Evolutionary conservation across 2,329 filamentous ascomycete species (phyloP).

Genomic region (Xylaria sp.): DNA sequence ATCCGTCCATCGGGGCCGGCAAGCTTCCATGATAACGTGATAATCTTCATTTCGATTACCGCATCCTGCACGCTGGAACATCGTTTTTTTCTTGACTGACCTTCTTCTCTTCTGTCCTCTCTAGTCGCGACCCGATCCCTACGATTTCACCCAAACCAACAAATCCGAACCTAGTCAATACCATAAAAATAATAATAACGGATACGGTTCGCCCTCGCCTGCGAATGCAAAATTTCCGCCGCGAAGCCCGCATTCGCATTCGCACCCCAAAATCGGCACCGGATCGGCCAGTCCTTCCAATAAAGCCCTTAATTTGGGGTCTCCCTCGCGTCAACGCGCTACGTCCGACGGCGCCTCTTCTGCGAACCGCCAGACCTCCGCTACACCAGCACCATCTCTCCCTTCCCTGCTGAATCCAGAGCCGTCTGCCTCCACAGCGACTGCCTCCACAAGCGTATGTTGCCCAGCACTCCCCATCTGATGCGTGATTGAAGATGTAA

Average conservation of each 20-base stretch:
- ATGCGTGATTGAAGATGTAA: not conserved
- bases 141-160: slow-evolving; percentile 37
- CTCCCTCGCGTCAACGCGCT: slow-evolving; percentile 36
- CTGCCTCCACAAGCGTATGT: slow-evolving; percentile 37
- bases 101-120: slow-evolving; percentile 3
- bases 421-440: slow-evolving; percentile 24
- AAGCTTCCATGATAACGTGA: not conserved
- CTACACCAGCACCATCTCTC: slow-evolving; percentile 36
- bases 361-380: slow-evolving; percentile 31
- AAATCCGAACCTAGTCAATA: slow-evolving; percentile 40
- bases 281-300: slow-evolving; percentile 35
- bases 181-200: slow-evolving; percentile 38
- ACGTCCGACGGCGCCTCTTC: slow-evolving; percentile 31
- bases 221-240: slow-evolving; percentile 34
- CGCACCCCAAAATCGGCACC: slow-evolving; percentile 39
- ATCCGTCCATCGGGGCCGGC: not conserved
- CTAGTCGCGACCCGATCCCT: slow-evolving; percentile 47
- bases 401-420: slow-evolving; percentile 40
- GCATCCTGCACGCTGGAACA: slow-evolving; percentile 2
- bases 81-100: slow-evolving; percentile 17
- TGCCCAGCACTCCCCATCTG: not conserved
- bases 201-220: slow-evolving; percentile 36
- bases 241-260: slow-evolving; percentile 37
- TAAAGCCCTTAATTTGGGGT: slow-evolving; percentile 36
- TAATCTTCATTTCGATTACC: not conserved